A percentile compares a stretch with the other conserved stretches of the same genome.
phyloP scores from a whole-genome alignment of 108 stramenopile species.

The Bacterosira constricta region DNA sequence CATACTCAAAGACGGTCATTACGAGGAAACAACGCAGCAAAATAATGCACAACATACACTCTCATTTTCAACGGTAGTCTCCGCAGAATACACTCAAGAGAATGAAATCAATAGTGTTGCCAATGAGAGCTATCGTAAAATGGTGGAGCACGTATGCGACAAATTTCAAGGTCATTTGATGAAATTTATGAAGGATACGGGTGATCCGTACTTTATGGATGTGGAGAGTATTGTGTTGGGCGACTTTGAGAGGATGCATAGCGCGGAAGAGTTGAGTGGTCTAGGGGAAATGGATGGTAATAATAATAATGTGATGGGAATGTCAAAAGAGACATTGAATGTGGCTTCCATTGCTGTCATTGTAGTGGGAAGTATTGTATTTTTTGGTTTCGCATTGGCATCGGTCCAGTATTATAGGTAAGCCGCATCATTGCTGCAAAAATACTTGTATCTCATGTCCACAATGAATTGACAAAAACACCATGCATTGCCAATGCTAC shows the following conservation, averaged over 20 bases:
- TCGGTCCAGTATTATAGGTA: slow-evolving; percentile 28
- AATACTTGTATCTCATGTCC: neutral
- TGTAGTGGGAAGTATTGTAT: slow-evolving; percentile 24
- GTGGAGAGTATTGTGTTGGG: slow-evolving; percentile 28
- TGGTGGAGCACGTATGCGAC: slow-evolving; percentile 35
- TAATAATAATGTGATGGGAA: neutral
- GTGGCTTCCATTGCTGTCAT: slow-evolving; percentile 36
- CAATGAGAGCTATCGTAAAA: slow-evolving; percentile 25
- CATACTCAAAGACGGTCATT: neutral
- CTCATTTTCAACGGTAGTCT: slow-evolving; percentile 21
- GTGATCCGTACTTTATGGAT: slow-evolving; percentile 27
- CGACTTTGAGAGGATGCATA: neutral
- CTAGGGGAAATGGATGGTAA: neutral
- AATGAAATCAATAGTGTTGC: slow-evolving; percentile 5
- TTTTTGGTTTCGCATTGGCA: slow-evolving; percentile 18
- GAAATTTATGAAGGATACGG: slow-evolving; percentile 20
- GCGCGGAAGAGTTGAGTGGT: neutral
- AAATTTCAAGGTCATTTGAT: slow-evolving; percentile 44
- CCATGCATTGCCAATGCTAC: neutral
- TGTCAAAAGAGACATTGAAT: neutral
- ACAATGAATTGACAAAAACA: neutral
- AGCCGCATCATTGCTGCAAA: neutral
- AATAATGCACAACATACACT: slow-evolving; percentile 3
- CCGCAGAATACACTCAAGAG: slow-evolving; percentile 29
- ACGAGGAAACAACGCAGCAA: neutral